Evolutionary conservation across 306 rosid species (phyloP).

Genomic region (Pterocarpus macrocarpus): DNA sequence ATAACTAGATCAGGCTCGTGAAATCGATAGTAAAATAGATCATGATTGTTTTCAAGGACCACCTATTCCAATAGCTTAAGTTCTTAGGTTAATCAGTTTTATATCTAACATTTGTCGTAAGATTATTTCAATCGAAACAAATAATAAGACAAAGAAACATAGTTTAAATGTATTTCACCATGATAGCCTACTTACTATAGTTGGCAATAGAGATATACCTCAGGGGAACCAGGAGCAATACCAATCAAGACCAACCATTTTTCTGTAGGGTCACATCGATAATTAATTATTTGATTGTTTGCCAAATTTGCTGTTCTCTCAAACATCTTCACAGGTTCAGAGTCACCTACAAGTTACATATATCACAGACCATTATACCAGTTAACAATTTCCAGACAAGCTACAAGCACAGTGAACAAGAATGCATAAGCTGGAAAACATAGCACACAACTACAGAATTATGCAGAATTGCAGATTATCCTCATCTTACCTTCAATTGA

Average conservation of each 20-base stretch:
- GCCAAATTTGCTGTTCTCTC: conserved; percentile 95
- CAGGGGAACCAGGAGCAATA: conserved; percentile 98
- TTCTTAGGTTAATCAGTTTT: conserved; percentile 8
- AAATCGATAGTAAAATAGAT: conserved; percentile 30
- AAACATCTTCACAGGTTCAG: conserved; percentile 95
- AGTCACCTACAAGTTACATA: conserved; percentile 72
- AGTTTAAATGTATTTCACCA: conserved; percentile 35
- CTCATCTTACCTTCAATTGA: conserved; percentile 84
- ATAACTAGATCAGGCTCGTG: conserved; percentile 15
- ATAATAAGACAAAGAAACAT: conserved; percentile 17
- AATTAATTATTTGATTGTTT: conserved; percentile 95
- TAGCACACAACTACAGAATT: conserved; percentile 29
- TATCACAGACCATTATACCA: conserved; percentile 38
- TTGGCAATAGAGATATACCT: conserved; percentile 64
- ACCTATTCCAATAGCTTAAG: conserved; percentile 15
- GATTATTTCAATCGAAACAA: not conserved
- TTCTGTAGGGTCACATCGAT: conserved; percentile 96
- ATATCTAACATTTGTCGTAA: conserved; percentile 13
- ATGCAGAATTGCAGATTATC: conserved; percentile 39
- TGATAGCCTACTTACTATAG: conserved; percentile 24
- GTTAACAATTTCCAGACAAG: conserved; percentile 42
- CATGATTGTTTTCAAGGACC: conserved; percentile 33
- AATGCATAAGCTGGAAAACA: conserved; percentile 26
- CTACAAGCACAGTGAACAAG: conserved; percentile 34
- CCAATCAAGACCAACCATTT: conserved; percentile 99